Conservation (phyloP, 305 asterid genomes). For the Rubia peregrina region DNA sequence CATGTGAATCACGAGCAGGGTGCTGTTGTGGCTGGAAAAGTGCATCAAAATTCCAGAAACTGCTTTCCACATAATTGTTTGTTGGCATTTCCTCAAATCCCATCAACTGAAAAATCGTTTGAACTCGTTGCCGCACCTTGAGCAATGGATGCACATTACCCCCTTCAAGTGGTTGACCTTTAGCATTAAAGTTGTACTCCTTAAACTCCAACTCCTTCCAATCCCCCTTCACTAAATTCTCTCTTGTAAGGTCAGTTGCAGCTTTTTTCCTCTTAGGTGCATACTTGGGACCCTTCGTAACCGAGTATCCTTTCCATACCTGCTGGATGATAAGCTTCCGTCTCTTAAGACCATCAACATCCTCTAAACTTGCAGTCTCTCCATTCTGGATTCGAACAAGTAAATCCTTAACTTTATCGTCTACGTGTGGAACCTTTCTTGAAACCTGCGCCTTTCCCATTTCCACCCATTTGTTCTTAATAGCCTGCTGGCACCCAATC, state of each 20-base stretch:
- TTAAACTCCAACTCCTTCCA: slow-evolving; percentile 90
- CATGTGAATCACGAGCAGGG: slow-evolving; percentile 13
- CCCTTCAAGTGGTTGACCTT: slow-evolving; percentile 93
- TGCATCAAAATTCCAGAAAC: slow-evolving; percentile 18
- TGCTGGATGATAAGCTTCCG: slow-evolving; percentile 59
- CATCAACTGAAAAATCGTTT: slow-evolving; percentile 2
- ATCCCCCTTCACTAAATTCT: slow-evolving; percentile 67
- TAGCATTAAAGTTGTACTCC: slow-evolving; percentile 89
- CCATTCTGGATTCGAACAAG: slow-evolving; percentile 60
- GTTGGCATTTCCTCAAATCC: slow-evolving; percentile 3
- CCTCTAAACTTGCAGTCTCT: slow-evolving; percentile 56
- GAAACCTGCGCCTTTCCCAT: neutral
- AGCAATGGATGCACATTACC: slow-evolving; percentile 90
- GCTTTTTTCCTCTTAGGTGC: slow-evolving; percentile 82
- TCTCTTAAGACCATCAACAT: slow-evolving; percentile 68
- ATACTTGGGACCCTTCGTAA: slow-evolving; percentile 79
- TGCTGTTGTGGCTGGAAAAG: slow-evolving; percentile 11
- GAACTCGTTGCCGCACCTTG: slow-evolving; percentile 7
- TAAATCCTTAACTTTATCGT: slow-evolving; percentile 60
- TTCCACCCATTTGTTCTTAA: slow-evolving; percentile 3
- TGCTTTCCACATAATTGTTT: slow-evolving; percentile 3
- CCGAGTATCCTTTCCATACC: slow-evolving; percentile 81
- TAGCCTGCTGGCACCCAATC: slow-evolving; percentile 4
- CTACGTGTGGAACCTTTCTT: slow-evolving; percentile 43
- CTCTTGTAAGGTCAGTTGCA: slow-evolving; percentile 91